Evolutionary conservation across 441 rosid genomes (phyloP).

Genomic region (Hura crepitans): DNA sequence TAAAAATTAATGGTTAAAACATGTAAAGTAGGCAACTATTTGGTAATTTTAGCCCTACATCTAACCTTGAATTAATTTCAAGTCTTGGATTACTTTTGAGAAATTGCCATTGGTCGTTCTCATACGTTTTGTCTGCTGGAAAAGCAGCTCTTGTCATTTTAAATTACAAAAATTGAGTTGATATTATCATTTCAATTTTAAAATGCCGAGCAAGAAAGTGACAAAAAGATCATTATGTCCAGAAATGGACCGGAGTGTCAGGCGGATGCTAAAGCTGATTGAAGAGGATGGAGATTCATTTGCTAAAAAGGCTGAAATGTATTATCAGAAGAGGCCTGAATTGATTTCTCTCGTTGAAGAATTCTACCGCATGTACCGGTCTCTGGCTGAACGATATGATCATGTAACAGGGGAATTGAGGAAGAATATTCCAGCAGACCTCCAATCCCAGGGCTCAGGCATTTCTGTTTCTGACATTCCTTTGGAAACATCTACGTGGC

Average conservation of each 20-base stretch:
- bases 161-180: neutral
- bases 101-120: neutral
- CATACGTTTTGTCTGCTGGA: neutral
- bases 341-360: conserved; percentile 68
- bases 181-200: conserved; percentile 13
- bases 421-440: conserved; percentile 62
- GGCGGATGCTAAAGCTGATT: conserved; percentile 73
- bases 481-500: conserved; percentile 43
- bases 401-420: conserved; percentile 69
- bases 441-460: conserved; percentile 71
- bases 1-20: conserved; percentile 9
- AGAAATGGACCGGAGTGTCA: conserved; percentile 84
- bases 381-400: conserved; percentile 89
- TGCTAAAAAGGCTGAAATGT: conserved; percentile 89
- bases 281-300: conserved; percentile 93
- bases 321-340: conserved; percentile 84
- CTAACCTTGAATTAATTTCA: neutral
- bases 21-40: neutral
- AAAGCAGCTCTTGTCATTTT: conserved; percentile 3
- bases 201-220: conserved; percentile 28
- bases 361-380: conserved; percentile 79
- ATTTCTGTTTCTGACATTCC: conserved; percentile 57
- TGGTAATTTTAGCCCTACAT: conserved; percentile 11
- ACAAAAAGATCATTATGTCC: conserved; percentile 28
- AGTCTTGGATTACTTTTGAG: neutral